A percentile compares a stretch with the other conserved stretches of the same genome.
These are phyloP conservation scores for Tetrapisispora nanseiensis DNA, from an alignment of 805 yeast genomes.

Conservation along the genomic window DNA sequence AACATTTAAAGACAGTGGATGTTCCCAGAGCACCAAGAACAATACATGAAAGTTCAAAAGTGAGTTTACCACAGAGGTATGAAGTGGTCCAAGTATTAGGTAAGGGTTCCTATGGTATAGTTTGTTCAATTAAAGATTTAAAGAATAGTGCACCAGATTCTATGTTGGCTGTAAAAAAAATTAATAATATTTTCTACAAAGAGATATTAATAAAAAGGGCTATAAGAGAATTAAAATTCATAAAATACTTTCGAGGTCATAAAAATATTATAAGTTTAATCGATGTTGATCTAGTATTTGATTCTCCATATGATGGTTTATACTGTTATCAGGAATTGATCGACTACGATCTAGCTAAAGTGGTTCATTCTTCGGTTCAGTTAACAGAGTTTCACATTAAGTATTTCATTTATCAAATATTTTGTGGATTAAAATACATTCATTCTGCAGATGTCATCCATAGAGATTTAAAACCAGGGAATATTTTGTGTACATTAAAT, in stretches of 20 bases:
- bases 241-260: constrained; percentile 81
- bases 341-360: constrained; percentile 71
- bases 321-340: constrained; percentile 83
- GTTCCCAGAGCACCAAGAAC: constrained; percentile 12
- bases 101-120: constrained; percentile 80
- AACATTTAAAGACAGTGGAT: not conserved
- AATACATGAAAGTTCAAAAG: constrained; percentile 44
- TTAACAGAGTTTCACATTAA: constrained; percentile 79
- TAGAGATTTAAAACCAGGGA: constrained; percentile 87
- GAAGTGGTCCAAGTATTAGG: constrained; percentile 53
- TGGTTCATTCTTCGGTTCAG: constrained; percentile 68
- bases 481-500: constrained; percentile 62
- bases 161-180: constrained; percentile 70
- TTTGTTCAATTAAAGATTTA: constrained; percentile 53
- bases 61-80: constrained; percentile 55
- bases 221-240: constrained; percentile 67
- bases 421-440: constrained; percentile 79
- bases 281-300: constrained; percentile 61
- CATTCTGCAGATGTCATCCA: constrained; percentile 91
- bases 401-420: constrained; percentile 65
- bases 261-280: constrained; percentile 65
- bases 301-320: constrained; percentile 69
- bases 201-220: constrained; percentile 70
- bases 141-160: constrained; percentile 15
- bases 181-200: constrained; percentile 56